Base-by-base conservation (phyloP, 331 rosid genomes). In the Rhamnella rubrinervis region DNA sequence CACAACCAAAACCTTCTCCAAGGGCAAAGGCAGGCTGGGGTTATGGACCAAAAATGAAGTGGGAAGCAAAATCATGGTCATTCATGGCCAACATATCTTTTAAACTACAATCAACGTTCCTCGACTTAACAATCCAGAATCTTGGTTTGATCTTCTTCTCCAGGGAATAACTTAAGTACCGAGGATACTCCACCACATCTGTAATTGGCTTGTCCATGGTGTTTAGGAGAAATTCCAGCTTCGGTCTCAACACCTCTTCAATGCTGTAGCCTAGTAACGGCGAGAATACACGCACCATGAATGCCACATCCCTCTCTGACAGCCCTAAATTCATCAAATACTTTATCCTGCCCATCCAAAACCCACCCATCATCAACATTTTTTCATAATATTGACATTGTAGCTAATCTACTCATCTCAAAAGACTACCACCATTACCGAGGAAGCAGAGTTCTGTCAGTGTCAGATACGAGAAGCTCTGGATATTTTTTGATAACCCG, bases 141-240 rank as follows among this genome's bases (percentile, higher is more conserved):
- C 98, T 90, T 49, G 98, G 97, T 68, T 86, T 87, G 76, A 93
- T 93, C 91, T 76, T 91, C 84, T 85, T 87, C 78, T 88, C 95
- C 74, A 88, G 74, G n/a, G 97, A 93, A 83, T 91, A 87, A 86
- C 98, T 93, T 68, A 93, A 91, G 76, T 84, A 88, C 80, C 97
- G 84, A 15, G 98, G 97, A 84, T 88, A 93, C 6, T 67, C 88
- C 50, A 90, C 97, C 85, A 88, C 87, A 9, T 88, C 97, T 67
- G 57, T 79, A 19, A 85, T 55, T 16, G 96, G 84, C 81, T 82
- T 93, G 80, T 85, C 90, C 97, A 91, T 93, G 55, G 85, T 78
- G 66, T 85, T 87, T 65, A 87, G 65, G 1, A 93, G 84, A 75
- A 93, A 93, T 61, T 88, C 95, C 58, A 81, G 60, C 85, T 93